Conservation (phyloP, 1,284 basidiomycete genomes). For the Pterulicium gracile region DNA sequence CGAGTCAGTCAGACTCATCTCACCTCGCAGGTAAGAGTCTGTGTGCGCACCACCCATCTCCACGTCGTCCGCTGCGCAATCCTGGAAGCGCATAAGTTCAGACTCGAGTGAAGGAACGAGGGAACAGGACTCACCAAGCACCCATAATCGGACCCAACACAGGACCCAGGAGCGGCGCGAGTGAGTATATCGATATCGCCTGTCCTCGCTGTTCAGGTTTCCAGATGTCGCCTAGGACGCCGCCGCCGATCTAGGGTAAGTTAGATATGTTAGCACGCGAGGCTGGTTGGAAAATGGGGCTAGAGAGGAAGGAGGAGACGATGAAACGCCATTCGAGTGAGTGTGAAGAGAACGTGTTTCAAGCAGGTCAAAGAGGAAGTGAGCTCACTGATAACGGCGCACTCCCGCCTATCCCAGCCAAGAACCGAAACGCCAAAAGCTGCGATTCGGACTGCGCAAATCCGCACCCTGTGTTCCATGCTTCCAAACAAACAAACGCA, state of each 20-base stretch:
- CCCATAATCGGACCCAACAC: slow-evolving; percentile 55
- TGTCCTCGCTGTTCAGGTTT: slow-evolving; percentile 55
- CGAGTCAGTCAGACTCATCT: background rate
- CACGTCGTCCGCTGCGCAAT: slow-evolving; percentile 48
- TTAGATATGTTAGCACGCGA: too few species aligned
- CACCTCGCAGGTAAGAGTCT: background rate
- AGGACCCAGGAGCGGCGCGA: slow-evolving; percentile 54
- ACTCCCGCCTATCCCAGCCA: slow-evolving; percentile 31
- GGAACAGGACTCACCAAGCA: slow-evolving; percentile 31
- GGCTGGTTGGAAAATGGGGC: too few species aligned
- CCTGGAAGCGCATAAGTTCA: slow-evolving; percentile 19
- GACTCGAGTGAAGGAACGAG: background rate
- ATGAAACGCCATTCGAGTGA: too few species aligned
- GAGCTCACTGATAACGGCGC: slow-evolving; percentile 26
- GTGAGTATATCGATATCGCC: slow-evolving; percentile 58
- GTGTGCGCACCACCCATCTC: slow-evolving; percentile 48
- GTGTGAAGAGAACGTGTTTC: too few species aligned
- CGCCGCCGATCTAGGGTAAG: slow-evolving; percentile 44
- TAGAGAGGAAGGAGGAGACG: background rate
- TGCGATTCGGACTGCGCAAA: slow-evolving; percentile 29
- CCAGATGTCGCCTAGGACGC: slow-evolving; percentile 64
- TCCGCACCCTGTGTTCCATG: slow-evolving; percentile 33
- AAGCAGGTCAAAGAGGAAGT: slow-evolving; percentile 12
- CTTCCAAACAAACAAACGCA: slow-evolving; percentile 7
- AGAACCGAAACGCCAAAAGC: slow-evolving; percentile 31